Conservation (phyloP, 1,284 basidiomycete genomes). For the Melampsora larici-populina region DNA sequence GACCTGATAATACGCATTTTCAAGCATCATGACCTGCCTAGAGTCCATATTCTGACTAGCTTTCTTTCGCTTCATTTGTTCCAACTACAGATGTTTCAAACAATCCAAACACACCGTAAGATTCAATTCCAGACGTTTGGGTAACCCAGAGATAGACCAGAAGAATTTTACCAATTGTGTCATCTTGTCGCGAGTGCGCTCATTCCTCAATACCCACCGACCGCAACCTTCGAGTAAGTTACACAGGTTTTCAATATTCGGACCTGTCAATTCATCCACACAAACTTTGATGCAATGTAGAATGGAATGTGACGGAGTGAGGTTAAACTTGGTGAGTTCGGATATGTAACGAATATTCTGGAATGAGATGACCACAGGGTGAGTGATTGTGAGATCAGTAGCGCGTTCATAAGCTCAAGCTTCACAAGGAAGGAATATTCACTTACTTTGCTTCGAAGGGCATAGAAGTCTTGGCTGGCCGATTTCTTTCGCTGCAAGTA, state of each 20-base stretch:
- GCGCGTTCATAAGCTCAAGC: neutral
- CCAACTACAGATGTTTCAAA: slow-evolving; percentile 62
- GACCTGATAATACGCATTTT: slow-evolving; percentile 88
- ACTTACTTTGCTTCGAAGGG: slow-evolving; percentile 64
- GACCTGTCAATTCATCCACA: slow-evolving; percentile 86
- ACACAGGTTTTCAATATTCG: slow-evolving; percentile 89
- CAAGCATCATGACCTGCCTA: slow-evolving; percentile 79
- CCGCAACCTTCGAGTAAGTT: slow-evolving; percentile 91
- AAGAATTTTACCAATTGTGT: slow-evolving; percentile 23
- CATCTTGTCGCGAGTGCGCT: slow-evolving; percentile 77
- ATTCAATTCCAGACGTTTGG: neutral
- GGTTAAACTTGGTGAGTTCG: slow-evolving; percentile 88
- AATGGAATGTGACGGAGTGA: slow-evolving; percentile 88
- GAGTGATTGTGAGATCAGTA: neutral
- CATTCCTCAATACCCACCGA: slow-evolving; percentile 79
- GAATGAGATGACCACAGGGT: neutral
- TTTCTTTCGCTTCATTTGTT: slow-evolving; percentile 91
- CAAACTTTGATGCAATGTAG: slow-evolving; percentile 95
- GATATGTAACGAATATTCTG: slow-evolving; percentile 86
- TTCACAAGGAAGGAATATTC: neutral
- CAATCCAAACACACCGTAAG: neutral
- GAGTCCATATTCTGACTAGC: slow-evolving; percentile 86
- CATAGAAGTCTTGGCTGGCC: slow-evolving; percentile 61
- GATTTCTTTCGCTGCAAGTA: slow-evolving; percentile 93
- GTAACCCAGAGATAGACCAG: neutral